A percentile compares a stretch with the other conserved stretches of the same genome.
phyloP scores from a whole-genome alignment of 805 yeast genomes.

The Kodamaea neixiangensis region DNA sequence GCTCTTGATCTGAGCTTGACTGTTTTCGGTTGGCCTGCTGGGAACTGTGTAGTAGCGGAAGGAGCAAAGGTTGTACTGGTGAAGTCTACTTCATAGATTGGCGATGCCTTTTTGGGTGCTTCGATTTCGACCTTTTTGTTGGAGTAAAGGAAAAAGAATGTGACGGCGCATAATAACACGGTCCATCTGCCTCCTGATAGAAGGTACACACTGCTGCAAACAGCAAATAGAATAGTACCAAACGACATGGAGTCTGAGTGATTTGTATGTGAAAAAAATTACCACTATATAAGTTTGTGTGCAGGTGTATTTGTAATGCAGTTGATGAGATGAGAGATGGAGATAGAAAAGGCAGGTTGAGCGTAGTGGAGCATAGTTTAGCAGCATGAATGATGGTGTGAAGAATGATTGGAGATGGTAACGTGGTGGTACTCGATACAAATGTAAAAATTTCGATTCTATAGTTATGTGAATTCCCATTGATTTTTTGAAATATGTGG shows the following conservation, averaged over 20 bases:
- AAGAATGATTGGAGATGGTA: no score
- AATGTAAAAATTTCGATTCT: no score
- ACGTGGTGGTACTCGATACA: no score
- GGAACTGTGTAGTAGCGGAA: constrained; percentile 20
- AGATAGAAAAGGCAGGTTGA: background rate
- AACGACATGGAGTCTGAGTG: constrained; percentile 13
- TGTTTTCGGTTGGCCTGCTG: constrained; percentile 12
- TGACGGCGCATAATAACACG: constrained; percentile 18
- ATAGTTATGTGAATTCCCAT: no score
- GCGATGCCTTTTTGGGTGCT: constrained; percentile 20
- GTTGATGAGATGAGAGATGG: background rate
- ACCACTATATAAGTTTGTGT: background rate
- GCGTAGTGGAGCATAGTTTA: no score
- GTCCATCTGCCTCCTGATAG: constrained; percentile 47
- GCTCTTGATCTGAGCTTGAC: constrained; percentile 19
- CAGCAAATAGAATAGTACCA: constrained; percentile 16
- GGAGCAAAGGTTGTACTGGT: constrained; percentile 37
- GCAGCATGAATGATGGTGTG: no score
- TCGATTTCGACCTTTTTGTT: background rate
- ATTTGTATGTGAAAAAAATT: background rate
- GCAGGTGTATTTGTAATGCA: constrained; percentile 7
- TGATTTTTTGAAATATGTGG: no score
- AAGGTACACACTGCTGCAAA: constrained; percentile 31
- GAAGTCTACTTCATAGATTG: constrained; percentile 45
- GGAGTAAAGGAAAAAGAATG: constrained; percentile 19